These are phyloP conservation scores for Salvia rosmarinus DNA, from an alignment of 257 asterid genomes.

Conservation along the genomic window DNA sequence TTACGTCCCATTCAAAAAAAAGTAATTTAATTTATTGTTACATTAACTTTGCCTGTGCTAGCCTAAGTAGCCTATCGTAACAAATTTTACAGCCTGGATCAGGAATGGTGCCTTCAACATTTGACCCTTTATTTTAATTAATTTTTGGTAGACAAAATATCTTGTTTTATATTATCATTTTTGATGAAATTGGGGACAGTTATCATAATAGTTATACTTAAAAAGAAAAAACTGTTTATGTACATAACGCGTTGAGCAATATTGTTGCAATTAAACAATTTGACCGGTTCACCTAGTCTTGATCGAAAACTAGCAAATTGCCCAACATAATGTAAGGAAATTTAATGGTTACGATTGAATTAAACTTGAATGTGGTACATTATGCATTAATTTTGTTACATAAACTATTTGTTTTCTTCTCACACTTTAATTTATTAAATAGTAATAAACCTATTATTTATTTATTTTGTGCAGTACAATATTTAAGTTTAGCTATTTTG, in stretches of 20 bases:
- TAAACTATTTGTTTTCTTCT: neutral
- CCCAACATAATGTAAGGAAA: neutral
- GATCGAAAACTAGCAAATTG: neutral
- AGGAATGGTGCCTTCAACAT: slow-evolving; percentile 1
- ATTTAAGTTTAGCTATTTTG: neutral
- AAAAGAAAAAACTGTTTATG: too few relatives aligned
- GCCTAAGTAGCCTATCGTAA: neutral
- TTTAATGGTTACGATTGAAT: too few relatives aligned
- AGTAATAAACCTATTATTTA: neutral
- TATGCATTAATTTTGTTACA: too few relatives aligned
- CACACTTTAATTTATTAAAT: neutral
- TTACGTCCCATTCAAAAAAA: neutral
- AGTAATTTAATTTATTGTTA: neutral
- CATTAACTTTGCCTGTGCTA: neutral
- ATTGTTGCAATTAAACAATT: neutral
- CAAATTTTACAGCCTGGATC: slow-evolving; percentile 26
- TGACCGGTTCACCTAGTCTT: slow-evolving; percentile 5
- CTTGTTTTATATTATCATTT: neutral
- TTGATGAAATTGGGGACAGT: too few relatives aligned
- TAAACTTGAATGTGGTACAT: too few relatives aligned
- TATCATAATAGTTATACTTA: too few relatives aligned
- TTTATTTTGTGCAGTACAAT: neutral
- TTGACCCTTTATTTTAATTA: slow-evolving; percentile 3
- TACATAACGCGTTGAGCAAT: neutral
- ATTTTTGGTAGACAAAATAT: neutral